Base-by-base conservation (phyloP, 2,329 filamentous ascomycete species). In the Teratosphaeria zuluensis region DNA sequence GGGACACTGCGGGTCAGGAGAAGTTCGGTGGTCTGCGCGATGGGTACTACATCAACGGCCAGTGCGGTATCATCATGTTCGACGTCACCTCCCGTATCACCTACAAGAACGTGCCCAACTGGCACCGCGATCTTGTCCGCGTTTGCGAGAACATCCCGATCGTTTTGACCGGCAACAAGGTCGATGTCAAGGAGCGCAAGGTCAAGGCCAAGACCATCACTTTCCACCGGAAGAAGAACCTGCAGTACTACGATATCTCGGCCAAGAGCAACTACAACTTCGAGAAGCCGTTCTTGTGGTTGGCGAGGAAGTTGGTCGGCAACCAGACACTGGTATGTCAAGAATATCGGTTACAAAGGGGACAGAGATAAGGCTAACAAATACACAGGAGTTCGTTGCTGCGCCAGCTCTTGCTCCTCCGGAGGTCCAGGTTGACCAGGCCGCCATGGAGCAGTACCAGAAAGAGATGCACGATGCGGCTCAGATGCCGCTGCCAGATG, bases 81-180 rank as follows among this genome's bases (percentile, higher is more conserved):
- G 92, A 99, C 79, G 92, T 99, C 68, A 97, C 94, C 65, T 96
- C 92, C 69, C 90, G 94, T 75, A 97, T 99, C 78, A 99, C 94
- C 77, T 99, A 99, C 88, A 99, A 99, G 89, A 99, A 99, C 83
- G 94, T 99, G 66, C 94, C 94, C 81, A 97, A 97, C 89, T 99
- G 94, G 94, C 94, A 99, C 81, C 94, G 94, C 82, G 94, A 99
- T 74, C 86, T 99, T 71, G 92, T 96, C 80, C 94, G 92, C 79
- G 92, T 99, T 73, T 97, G 92, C 82, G 92, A 99, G 85, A 95
- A 94, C 83, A 94, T 99, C 73, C 92, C 92, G 70, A 97, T 99
- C 73, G 94, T 97, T 72, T 89, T 99, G 66, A 91, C 87, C 78
- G 92, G 92, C 74, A 99, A 99, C 89, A 99, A 99, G 86, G 92